Conservation (phyloP, 2,329 filamentous ascomycete genomes). For the Cercospora brassicicola region DNA sequence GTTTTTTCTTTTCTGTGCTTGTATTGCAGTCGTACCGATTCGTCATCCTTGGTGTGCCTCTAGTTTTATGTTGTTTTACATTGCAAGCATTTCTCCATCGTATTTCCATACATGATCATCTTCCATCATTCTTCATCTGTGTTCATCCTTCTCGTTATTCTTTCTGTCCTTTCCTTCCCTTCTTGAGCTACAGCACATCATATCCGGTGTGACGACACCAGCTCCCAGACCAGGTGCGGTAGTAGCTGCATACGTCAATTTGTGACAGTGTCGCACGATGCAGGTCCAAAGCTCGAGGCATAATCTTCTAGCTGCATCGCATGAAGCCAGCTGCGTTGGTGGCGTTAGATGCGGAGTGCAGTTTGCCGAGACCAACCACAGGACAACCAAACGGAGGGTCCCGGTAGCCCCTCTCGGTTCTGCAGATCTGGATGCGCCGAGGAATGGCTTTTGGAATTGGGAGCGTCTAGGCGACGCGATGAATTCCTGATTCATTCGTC, state of each 20-base stretch:
- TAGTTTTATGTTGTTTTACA: neutral
- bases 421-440: neutral
- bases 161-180: too few species aligned
- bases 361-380: neutral
- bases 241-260: neutral
- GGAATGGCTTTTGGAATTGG: neutral
- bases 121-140: neutral
- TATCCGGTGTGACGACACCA: too few species aligned
- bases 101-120: neutral
- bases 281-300: neutral
- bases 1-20: neutral
- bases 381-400: neutral
- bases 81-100: neutral
- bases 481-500: neutral
- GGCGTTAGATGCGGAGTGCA: neutral
- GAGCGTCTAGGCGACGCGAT: neutral
- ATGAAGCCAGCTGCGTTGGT: neutral
- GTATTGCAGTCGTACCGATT: neutral
- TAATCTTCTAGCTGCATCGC: neutral
- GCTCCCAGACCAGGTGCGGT: too few species aligned
- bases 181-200: too few species aligned
- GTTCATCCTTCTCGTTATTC: neutral
- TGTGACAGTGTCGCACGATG: neutral
- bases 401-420: neutral
- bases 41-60: neutral